Evolutionary conservation across 768 basidiomycete species (phyloP), one percentile per base, ranked within the genome.

Genomic region (Hypholoma fasciculare): DNA sequence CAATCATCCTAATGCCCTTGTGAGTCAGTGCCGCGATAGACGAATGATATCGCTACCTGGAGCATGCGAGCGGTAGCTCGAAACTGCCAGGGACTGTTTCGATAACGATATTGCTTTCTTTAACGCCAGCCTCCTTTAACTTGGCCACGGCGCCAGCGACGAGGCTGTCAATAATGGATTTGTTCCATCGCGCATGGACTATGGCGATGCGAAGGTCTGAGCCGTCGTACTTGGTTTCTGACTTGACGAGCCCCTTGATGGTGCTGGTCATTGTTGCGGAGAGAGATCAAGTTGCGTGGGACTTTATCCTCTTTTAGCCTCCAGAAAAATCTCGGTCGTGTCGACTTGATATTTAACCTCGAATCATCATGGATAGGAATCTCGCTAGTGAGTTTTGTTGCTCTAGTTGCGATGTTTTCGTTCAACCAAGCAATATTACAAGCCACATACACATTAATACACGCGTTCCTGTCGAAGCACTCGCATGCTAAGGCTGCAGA

Each of bases 151-250:
- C 85, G 38, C 97, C 97, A 1, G 82, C 74, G 57, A 99, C 77
- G 50, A 99, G 84, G 11, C 93, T 85, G 12, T 92, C 88, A 67
- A 98, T 90, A 68, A 99, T 87, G 17, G 76, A 68, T 63, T 85
- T 87, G 78, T 99, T 99, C 97, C 97, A 99, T 76, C 95, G 81
- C 16, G 94, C 94, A 71, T 98, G 96, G 7, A 98, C 90, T 69
- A 98, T 96, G 67, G 92, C 92, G 52, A 97, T 75, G 57, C 96
- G 88, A 53, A 96, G 81, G 26, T 78, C 60, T 2, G 92, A 88
- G 52, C 96, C 96, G 67, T 98, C 92, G 78, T 85, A 83, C 37
- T 82, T 73, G 40, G 74, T 78, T 52, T 83, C 71, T 38, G 89
- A 81, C 48, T 83, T 78, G 14, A 82, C 76, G 51, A 87, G 82